Percentiles rank a stretch among this genome's conserved stretches.
phyloP scores from a whole-genome alignment of 306 rosid genomes.

The Vachellia collinsii region DNA sequence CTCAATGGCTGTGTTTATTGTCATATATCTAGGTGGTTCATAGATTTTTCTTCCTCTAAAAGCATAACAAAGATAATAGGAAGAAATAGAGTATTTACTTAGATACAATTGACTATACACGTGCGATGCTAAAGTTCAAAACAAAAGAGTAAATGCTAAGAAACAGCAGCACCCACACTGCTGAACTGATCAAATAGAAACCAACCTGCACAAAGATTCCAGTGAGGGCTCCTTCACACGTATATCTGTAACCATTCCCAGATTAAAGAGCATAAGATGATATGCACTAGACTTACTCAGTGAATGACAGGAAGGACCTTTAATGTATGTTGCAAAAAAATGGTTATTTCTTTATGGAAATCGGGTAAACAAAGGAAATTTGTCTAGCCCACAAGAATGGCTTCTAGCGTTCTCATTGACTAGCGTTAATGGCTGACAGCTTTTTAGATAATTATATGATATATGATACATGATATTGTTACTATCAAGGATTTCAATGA shows the following conservation, averaged over 20 bases:
- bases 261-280: slow-evolving; percentile 13
- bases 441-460: not conserved
- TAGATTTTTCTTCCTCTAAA: slow-evolving; percentile 82
- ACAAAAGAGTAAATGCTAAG: slow-evolving; percentile 9
- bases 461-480: not conserved
- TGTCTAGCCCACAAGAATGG: not conserved
- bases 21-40: slow-evolving; percentile 91
- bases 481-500: not conserved
- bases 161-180: slow-evolving; percentile 5
- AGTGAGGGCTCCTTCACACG: slow-evolving; percentile 92
- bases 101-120: not conserved
- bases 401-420: not conserved
- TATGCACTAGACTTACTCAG: slow-evolving; percentile 18
- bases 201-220: slow-evolving; percentile 84
- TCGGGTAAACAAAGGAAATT: no score
- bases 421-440: not conserved
- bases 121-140: slow-evolving; percentile 13
- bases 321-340: slow-evolving; percentile 19
- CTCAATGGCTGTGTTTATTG: slow-evolving; percentile 81
- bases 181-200: slow-evolving; percentile 24
- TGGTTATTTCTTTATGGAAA: not conserved
- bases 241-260: slow-evolving; percentile 60
- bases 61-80: not conserved
- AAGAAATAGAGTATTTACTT: not conserved
- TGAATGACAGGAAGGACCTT: slow-evolving; percentile 23